Evolutionary conservation across 345 rosid genomes (phyloP).

Genomic region (Eucalyptus virginea): DNA sequence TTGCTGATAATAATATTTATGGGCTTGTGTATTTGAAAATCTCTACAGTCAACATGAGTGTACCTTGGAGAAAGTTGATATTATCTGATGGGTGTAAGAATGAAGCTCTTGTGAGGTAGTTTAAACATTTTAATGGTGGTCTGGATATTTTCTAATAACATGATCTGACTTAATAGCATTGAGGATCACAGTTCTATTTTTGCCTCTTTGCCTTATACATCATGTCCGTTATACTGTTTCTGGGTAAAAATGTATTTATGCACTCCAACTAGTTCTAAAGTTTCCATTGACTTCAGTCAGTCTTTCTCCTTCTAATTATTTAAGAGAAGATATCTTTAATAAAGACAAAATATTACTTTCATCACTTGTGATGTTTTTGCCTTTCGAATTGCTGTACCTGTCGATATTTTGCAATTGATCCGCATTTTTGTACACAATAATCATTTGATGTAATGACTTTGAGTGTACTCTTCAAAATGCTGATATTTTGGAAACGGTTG

Average conservation of each 20-base stretch:
- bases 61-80: too few relatives aligned
- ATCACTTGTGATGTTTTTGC: neutral
- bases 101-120: neutral
- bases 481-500: neutral
- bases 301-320: neutral
- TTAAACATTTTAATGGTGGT: neutral
- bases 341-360: neutral
- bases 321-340: neutral
- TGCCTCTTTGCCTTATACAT: neutral
- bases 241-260: neutral
- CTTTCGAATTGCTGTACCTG: neutral
- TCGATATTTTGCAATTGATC: neutral
- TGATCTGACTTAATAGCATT: fast-evolving
- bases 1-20: too few relatives aligned
- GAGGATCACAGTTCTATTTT: neutral
- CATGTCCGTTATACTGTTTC: neutral
- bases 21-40: neutral
- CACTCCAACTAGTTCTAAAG: neutral
- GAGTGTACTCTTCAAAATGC: fast-evolving
- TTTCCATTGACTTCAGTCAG: neutral
- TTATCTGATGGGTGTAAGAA: neutral
- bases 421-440: neutral
- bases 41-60: neutral
- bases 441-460: neutral
- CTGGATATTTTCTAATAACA: neutral